Conservation (phyloP, 2,329 filamentous ascomycete species). For the Thelonectria olida region DNA sequence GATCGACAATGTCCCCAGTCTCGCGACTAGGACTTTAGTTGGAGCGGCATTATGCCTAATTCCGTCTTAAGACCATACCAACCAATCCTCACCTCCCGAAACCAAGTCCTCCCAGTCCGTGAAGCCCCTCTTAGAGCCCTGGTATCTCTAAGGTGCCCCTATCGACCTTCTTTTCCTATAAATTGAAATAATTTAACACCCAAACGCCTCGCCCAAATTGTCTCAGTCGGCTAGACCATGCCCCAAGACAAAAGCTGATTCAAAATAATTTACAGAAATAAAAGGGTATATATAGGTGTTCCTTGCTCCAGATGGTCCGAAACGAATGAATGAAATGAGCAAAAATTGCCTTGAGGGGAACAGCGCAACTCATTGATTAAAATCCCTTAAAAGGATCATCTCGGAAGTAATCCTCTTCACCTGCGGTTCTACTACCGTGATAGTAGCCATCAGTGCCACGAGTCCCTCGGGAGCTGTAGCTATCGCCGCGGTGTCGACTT, state of each 20-base stretch:
- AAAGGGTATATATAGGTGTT: constrained; percentile 37
- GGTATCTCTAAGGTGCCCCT: constrained; percentile 3
- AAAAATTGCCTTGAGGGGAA: constrained; percentile 13
- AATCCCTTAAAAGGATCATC: constrained; percentile 72
- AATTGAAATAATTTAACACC: constrained; percentile 3
- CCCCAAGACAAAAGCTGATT: constrained; percentile 13
- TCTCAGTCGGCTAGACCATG: constrained; percentile 12
- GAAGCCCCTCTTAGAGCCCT: background rate
- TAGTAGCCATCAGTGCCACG: constrained; percentile 59
- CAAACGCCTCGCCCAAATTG: constrained; percentile 29
- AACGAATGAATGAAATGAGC: constrained; percentile 28
- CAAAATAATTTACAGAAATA: constrained; percentile 38
- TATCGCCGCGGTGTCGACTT: constrained; percentile 63
- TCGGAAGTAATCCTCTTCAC: constrained; percentile 66
- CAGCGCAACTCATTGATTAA: constrained; percentile 43
- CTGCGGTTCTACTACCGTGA: constrained; percentile 55
- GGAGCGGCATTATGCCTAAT: background rate
- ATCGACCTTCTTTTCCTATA: constrained; percentile 19
- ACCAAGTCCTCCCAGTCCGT: background rate
- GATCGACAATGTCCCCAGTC: constrained; percentile 3
- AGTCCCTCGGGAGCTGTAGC: constrained; percentile 56
- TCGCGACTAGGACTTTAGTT: background rate
- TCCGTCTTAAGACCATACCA: background rate
- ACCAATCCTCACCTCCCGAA: background rate
- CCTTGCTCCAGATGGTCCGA: constrained; percentile 20